Conservation (phyloP, 495 filamentous ascomycete species). For the Penicillium egyptiacum region DNA sequence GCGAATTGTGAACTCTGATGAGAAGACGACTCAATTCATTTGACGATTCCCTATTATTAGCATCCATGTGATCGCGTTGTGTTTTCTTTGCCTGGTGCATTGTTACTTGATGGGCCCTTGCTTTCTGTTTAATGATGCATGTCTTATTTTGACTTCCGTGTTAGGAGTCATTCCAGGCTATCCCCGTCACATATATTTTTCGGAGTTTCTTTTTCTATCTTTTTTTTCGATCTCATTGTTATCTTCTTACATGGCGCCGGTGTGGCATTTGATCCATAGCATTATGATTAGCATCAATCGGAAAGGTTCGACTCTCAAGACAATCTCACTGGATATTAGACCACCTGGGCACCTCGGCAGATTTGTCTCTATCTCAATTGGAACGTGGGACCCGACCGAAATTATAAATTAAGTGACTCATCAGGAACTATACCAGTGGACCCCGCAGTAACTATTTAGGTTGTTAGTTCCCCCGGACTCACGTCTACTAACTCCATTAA, state of each 20-base stretch:
- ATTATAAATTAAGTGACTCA: too few species aligned
- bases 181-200: background rate
- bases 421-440: too few species aligned
- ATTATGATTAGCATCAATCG: constrained; percentile 3
- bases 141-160: background rate
- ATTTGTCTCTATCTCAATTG: background rate
- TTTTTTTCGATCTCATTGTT: background rate
- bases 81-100: background rate
- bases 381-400: background rate
- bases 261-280: constrained; percentile 1
- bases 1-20: constrained; percentile 1
- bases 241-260: constrained; percentile 7
- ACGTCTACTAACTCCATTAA: background rate
- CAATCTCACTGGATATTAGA: background rate
- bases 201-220: background rate
- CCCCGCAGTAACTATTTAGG: too few species aligned
- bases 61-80: constrained; percentile 4
- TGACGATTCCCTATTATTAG: constrained; percentile 2
- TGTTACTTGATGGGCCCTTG: background rate
- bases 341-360: background rate
- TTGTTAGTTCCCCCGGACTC: too few species aligned
- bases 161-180: background rate
- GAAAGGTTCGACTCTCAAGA: background rate
- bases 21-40: background rate
- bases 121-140: constrained; percentile 2